Base-by-base conservation (phyloP, 1,139 yeast genomes). In the Zygoascus hellenicus region DNA sequence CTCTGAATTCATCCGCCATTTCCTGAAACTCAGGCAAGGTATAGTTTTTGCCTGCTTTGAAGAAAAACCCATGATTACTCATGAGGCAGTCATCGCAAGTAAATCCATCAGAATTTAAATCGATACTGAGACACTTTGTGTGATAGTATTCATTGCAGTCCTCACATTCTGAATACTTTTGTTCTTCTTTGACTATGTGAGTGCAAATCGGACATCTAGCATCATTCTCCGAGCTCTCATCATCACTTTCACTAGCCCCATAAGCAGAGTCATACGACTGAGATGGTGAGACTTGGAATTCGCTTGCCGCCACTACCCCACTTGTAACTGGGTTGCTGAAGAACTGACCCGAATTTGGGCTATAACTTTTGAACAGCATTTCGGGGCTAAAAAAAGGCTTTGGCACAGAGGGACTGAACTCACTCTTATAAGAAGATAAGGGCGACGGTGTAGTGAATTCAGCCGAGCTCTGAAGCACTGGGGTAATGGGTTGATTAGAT, bases 1-100 rank as follows among this genome's bases (percentile, higher is more conserved):
- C 54, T 37, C 57, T 52, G 61, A 84, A 84, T 16, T 74, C 70
- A 30, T 69, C 65, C 52, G 90, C 84, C 54, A 77, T 69, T 10
- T 74, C 65, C 51, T 75, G 74, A 62, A 89, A 90, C 50, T 83
- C 81, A 0, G 64, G 57, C 17, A 81, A 66, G 0, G 83, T 71
- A 59, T 84, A 87, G 49, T 74, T 72, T 38, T 76, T 71, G 16
- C 83, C 80, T 54, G 86, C 95, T 56, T 84, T 90, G 63, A 90
- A 90, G 0, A 95, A 96, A 61, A 88, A 90, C 56, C 83, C 92
- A 0, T 95, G 94, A 1, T 90, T 84, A 0, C 96, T 96, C 5
- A 85, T 73, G 13, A 90, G 69, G 63, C 97, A 90, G 11, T 30
- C n/a, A 13, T 30, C 15, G 19, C 43, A 41, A 4, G 30, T 17